These are phyloP conservation scores for Amorphotheca resinae DNA, from an alignment of 495 filamentous ascomycete genomes.

Conservation along the genomic window DNA sequence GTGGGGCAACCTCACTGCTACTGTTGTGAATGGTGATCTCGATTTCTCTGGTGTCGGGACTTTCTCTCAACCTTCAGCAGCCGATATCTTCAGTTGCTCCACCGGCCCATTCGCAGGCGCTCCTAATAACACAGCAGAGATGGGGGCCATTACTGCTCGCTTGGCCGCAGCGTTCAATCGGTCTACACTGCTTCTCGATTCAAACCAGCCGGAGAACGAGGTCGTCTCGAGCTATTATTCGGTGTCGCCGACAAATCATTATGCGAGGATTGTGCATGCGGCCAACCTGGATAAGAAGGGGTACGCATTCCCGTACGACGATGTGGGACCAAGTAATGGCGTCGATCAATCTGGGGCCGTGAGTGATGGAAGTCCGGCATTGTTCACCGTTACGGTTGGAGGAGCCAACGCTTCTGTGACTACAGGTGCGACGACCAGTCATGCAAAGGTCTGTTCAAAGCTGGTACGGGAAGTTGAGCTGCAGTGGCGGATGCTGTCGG, in stretches of 20 bases:
- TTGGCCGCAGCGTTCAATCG: conserved; percentile 60
- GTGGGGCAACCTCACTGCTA: conserved; percentile 35
- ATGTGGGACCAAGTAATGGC: conserved; percentile 47
- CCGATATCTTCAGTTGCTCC: conserved; percentile 59
- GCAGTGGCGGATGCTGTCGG: background rate
- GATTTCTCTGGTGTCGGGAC: conserved; percentile 33
- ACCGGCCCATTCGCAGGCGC: conserved; percentile 56
- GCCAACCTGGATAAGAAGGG: conserved; percentile 48
- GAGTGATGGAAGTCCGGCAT: conserved; percentile 2
- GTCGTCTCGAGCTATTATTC: conserved; percentile 44
- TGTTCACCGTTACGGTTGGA: background rate
- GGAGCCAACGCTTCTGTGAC: background rate
- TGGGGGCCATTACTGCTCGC: conserved; percentile 42
- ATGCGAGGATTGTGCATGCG: conserved; percentile 52
- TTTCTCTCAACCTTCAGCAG: conserved; percentile 44
- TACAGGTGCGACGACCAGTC: background rate
- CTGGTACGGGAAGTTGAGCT: no score
- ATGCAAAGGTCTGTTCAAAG: no score
- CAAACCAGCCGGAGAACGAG: conserved; percentile 40
- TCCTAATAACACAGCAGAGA: conserved; percentile 26
- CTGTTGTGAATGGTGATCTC: conserved; percentile 29
- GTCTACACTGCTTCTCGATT: conserved; percentile 41
- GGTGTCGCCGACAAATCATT: conserved; percentile 55
- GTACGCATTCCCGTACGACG: conserved; percentile 69
- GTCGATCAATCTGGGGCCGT: conserved; percentile 45